phyloP scores from a whole-genome alignment of 306 rosid species.

The Clitoria ternatea region DNA sequence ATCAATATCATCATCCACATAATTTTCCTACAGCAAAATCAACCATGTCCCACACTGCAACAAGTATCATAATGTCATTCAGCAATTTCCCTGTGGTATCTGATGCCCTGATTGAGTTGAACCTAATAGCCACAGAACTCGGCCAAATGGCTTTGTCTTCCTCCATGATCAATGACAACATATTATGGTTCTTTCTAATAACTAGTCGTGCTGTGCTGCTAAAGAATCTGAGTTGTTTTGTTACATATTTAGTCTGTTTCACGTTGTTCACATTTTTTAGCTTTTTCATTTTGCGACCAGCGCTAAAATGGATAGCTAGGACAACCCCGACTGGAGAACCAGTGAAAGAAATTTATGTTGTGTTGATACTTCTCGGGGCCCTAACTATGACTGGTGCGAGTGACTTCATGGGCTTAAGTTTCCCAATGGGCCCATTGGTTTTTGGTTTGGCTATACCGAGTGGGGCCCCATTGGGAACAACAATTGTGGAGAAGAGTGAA shows the following conservation, averaged over 20 bases:
- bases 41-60: rapidly evolving
- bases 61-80: neutral
- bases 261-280: neutral
- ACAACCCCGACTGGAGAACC: slow-evolving; percentile 23
- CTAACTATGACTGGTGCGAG: neutral
- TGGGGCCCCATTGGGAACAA: slow-evolving; percentile 37
- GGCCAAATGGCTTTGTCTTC: slow-evolving; percentile 35
- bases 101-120: slow-evolving; percentile 20
- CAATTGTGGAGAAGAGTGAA: slow-evolving; percentile 20
- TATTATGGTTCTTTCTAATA: neutral
- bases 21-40: neutral
- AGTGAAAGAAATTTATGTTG: slow-evolving; percentile 25
- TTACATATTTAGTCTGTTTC: too few relatives aligned
- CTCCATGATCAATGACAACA: slow-evolving; percentile 14
- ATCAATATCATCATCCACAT: neutral
- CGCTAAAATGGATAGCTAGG: neutral
- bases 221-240: too few relatives aligned
- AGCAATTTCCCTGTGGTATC: slow-evolving; percentile 25
- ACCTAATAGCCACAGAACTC: slow-evolving; percentile 31
- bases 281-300: neutral
- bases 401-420: neutral
- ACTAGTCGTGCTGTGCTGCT: too few relatives aligned
- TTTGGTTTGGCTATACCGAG: slow-evolving; percentile 25
- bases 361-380: neutral
- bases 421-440: slow-evolving; percentile 16